Evolutionary conservation across 164 flowering plant species (phyloP), one percentile per base, ranked within the genome.

Genomic region (Umbilicus rupestris): DNA sequence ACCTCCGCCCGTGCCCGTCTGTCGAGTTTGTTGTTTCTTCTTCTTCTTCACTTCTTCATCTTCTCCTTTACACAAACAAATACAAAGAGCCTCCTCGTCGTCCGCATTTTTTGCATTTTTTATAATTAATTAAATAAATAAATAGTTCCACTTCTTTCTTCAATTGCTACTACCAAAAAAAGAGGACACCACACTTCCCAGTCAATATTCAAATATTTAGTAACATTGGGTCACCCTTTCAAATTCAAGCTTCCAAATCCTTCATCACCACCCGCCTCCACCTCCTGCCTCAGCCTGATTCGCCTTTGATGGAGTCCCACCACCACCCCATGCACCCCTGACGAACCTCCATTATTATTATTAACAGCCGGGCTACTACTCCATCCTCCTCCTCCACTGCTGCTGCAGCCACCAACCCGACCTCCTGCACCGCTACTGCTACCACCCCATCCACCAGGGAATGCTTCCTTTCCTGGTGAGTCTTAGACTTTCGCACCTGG

Each of bases 381-480:
- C 39, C 71, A 55, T 11, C 69, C 69, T 1, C 71, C 62, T 17
- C 68, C 64, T 7, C 70, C 68, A 9, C 65, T 35, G n/a, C 60
- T 39, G 5, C 72, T 42, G 1, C 79, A 64, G 6, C 75, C 42
- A 24, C 73, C 68, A 14, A 71, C 62, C 8, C 82, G 72, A 12
- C 80, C 57, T 14, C 81, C 77, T 45, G 72, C 41, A 2, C 81
- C 78, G 60, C 81, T 62, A 7, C 80, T 81, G 68, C 76, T 75
- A 39, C 72, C 41, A 11, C 88, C 82, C 87, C 96, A 82, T 20
- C 89, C 83, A 72, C 89, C 85, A 64, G 92, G 83, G 67, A 85
- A 83, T 45, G 88, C 83, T 71, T 84, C 96, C 75, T 71, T 74
- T 28, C 88, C 90, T 2, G 90, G 89, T 7, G 90, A 84, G 50